phyloP scores from a whole-genome alignment of 306 rosid species.

The Elaeagnus macrophylla region DNA sequence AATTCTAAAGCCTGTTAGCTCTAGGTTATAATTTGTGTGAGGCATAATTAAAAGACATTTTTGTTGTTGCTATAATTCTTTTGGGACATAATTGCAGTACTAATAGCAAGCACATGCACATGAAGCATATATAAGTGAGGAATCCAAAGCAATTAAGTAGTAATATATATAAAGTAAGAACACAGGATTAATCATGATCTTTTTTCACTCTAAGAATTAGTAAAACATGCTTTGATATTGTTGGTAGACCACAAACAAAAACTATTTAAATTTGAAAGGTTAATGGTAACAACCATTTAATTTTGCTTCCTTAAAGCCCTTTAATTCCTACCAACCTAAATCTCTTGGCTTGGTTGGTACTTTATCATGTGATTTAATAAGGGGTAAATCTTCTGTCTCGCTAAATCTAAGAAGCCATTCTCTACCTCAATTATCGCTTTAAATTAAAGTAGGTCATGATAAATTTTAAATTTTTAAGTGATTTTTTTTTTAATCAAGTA shows the following conservation, averaged over 20 bases:
- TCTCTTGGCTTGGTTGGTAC: constrained; percentile 30
- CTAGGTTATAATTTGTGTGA: constrained; percentile 16
- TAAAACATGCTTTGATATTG: constrained; percentile 37
- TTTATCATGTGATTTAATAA: constrained; percentile 20
- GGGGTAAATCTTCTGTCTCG: neutral
- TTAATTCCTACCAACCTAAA: constrained; percentile 22
- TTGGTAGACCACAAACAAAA: constrained; percentile 54
- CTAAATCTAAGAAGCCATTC: neutral
- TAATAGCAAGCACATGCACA: constrained; percentile 62
- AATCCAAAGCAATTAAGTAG: constrained; percentile 16
- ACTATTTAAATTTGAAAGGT: constrained; percentile 24
- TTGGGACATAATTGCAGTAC: constrained; percentile 30
- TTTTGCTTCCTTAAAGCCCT: constrained; percentile 64
- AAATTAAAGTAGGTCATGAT: neutral
- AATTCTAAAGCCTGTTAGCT: neutral
- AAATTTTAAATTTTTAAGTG: too few relatives aligned
- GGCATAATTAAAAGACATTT: constrained; percentile 31
- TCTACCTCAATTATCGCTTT: neutral
- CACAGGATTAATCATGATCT: neutral
- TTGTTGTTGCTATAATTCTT: constrained; percentile 27
- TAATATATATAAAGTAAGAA: constrained; percentile 12
- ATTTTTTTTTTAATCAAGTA: too few relatives aligned
- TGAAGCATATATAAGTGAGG: constrained; percentile 26
- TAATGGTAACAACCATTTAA: constrained; percentile 27
- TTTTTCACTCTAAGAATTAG: constrained; percentile 26